Evolutionary conservation across 163 green algal species (phyloP), one percentile per base, ranked within the genome.

Genomic region (Scenedesmus sp.): DNA sequence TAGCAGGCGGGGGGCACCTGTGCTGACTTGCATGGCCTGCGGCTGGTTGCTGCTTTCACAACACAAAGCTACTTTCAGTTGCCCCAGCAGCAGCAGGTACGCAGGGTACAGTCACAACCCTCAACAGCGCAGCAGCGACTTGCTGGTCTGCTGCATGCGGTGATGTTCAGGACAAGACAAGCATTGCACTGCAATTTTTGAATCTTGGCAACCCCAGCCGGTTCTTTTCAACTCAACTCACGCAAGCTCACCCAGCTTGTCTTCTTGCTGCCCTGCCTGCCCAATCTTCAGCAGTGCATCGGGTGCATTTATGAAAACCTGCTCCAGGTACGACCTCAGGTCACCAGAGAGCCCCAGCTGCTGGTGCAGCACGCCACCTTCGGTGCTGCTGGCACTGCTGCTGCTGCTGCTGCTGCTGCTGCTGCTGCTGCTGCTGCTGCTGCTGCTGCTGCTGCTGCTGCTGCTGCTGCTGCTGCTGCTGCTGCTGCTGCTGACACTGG

Each of bases 241-340:
- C 34, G 34, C 34, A 46, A 46, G 10, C 52, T 62, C 52, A 66
- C 52, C 66, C 2, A 26, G 4, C 6, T 23, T 82, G 52, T 55
- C 64, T 16, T 83, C 67, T 4, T 57, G 67, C 16, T 90, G 16
- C 66, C 67, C 84, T 23, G 86, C 86, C 15, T 52, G 9, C 23
- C 26, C 18, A 62, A 90, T 70, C 20, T 59, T 66, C 20, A 54
- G 20, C 86, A 90, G 13, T 23, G 67, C 86, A n/a, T 84, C 86
- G n/a, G 86, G 86, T 13, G 15, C 34, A 55, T 73, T 52, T 9
- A 18, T 81, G 34, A 90, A 90, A 20, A 57, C 16, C 1, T 1
- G 59, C 12, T 90, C 86, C 67, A 90, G 86, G 15, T 84, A 84
- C 52, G 67, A 46, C 23, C 60, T 57, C 9, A 90, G 54, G 3